Conservation (phyloP, 768 basidiomycete genomes). For the Agaricus subrufescens region DNA sequence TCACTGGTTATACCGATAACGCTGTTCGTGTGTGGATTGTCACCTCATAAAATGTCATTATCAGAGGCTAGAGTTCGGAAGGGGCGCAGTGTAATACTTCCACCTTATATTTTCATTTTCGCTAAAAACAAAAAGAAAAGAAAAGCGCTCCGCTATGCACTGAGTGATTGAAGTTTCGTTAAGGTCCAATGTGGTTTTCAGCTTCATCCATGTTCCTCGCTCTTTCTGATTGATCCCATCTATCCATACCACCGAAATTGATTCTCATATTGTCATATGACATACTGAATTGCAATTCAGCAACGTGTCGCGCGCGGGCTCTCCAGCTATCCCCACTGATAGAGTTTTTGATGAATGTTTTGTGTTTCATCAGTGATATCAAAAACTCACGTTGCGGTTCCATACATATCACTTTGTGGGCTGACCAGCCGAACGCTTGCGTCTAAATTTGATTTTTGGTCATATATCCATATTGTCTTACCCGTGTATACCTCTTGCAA, state of each 20-base stretch:
- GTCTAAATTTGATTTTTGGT: conserved; percentile 59
- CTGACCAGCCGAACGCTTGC: conserved; percentile 65
- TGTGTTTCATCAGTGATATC: neutral
- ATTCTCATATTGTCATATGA: conserved; percentile 57
- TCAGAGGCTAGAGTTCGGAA: conserved; percentile 18
- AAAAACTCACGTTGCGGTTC: conserved; percentile 67
- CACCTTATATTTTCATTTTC: conserved; percentile 22
- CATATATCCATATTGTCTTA: conserved; percentile 72
- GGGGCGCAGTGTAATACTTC: conserved; percentile 16
- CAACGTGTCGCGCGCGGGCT: conserved; percentile 61
- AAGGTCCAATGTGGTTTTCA: conserved; percentile 1
- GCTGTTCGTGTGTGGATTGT: conserved; percentile 91
- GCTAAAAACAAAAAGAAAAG: conserved; percentile 31
- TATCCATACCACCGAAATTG: conserved; percentile 72
- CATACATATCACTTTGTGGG: conserved; percentile 58
- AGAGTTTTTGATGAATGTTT: neutral
- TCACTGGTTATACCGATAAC: conserved; percentile 96
- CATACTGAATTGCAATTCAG: conserved; percentile 69
- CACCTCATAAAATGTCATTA: conserved; percentile 42
- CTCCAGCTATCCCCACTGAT: conserved; percentile 80
- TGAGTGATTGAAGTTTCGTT: conserved; percentile 3
- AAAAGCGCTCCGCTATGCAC: conserved; percentile 11
- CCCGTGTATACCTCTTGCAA: conserved; percentile 75
- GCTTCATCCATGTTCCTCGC: conserved; percentile 61
- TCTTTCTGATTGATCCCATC: conserved; percentile 65